Conservation (phyloP, 176 grass and related monocot species). For the Zoysia japonica region DNA sequence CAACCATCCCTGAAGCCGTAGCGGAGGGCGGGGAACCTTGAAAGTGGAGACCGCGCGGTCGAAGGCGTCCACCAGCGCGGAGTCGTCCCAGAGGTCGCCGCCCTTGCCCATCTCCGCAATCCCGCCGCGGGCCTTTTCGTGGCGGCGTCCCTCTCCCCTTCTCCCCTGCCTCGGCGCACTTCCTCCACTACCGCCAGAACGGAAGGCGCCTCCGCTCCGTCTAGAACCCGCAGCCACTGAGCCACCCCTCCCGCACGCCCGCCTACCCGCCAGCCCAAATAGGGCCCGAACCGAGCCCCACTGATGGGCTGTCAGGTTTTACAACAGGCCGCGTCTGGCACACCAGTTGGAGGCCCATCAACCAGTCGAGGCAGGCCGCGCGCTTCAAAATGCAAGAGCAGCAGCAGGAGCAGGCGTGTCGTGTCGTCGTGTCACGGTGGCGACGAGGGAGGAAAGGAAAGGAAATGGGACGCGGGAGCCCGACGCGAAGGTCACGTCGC, state of each 20-base stretch:
- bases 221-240: background rate
- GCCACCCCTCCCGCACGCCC: background rate
- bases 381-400: no score
- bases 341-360: background rate
- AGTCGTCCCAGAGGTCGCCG: slow-evolving; percentile 77
- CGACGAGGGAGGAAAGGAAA: background rate
- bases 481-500: slow-evolving; percentile 42
- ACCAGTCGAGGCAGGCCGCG: background rate
- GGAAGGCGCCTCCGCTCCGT: background rate
- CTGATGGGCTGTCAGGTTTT: no score
- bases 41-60: slow-evolving; percentile 62
- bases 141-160: background rate
- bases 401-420: background rate
- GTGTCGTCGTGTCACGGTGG: no score
- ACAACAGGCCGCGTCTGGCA: background rate
- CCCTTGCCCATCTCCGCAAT: slow-evolving; percentile 64
- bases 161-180: background rate
- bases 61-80: slow-evolving; percentile 75
- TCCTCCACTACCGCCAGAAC: background rate
- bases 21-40: slow-evolving; percentile 44
- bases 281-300: background rate
- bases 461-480: background rate
- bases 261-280: background rate
- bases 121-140: background rate
- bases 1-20: background rate